Conservation (phyloP, 345 rosid genomes). For the Moricandia arvensis region DNA sequence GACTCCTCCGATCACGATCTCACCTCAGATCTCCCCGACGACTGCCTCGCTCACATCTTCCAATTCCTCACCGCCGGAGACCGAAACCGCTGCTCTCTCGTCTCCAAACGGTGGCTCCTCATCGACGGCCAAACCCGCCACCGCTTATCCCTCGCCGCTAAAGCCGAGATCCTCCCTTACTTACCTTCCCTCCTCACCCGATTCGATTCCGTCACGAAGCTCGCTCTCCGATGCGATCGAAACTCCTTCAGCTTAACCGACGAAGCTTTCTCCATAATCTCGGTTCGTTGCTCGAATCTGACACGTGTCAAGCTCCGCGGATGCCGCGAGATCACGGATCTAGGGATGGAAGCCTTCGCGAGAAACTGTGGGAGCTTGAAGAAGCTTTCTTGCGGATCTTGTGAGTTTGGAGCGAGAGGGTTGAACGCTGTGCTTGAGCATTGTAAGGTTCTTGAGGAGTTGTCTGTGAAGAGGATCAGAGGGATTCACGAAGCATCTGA, state of each 20-base stretch:
- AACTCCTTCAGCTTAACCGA: conserved; percentile 57
- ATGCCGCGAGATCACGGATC: conserved; percentile 75
- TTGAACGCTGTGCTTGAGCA: conserved; percentile 62
- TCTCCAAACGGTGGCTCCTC: conserved; percentile 64
- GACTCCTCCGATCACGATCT: conserved; percentile 37
- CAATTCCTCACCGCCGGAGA: conserved; percentile 63
- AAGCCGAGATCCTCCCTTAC: conserved; percentile 42
- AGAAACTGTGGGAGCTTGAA: conserved; percentile 48
- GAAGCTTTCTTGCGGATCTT: conserved; percentile 72
- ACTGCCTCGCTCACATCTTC: conserved; percentile 69
- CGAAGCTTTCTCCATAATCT: conserved; percentile 53
- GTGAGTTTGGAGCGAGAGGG: conserved; percentile 66
- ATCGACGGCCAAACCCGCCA: conserved; percentile 73
- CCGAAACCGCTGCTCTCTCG: conserved; percentile 69
- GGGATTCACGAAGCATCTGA: conserved; percentile 51
- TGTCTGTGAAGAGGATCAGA: conserved; percentile 73
- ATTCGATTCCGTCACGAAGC: conserved; percentile 65
- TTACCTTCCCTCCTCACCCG: conserved; percentile 54
- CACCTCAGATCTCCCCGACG: conserved; percentile 61
- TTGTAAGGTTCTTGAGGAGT: conserved; percentile 64
- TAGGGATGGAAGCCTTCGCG: conserved; percentile 61
- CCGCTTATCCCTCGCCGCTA: conserved; percentile 64
- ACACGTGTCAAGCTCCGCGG: conserved; percentile 82
- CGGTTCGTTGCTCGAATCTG: conserved; percentile 59
- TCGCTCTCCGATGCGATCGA: conserved; percentile 70